These are phyloP conservation scores for Schrenkiella parvula DNA, from an alignment of 345 rosid genomes.

Conservation along the genomic window DNA sequence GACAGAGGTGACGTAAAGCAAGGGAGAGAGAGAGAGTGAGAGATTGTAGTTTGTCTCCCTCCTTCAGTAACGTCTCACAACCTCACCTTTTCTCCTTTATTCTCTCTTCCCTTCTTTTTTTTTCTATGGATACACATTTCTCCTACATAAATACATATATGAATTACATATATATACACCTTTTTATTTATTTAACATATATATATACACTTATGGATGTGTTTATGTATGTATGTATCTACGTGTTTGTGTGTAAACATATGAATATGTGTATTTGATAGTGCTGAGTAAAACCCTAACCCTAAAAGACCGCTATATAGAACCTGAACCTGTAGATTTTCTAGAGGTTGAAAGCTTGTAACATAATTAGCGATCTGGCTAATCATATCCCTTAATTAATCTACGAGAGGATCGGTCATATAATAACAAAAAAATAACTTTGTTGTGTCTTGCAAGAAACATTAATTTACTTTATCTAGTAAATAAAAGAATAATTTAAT, in stretches of 20 bases:
- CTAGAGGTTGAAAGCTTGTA: not conserved
- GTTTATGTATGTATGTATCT: not conserved
- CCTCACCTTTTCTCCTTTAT: constrained; percentile 36
- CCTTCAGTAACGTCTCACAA: constrained; percentile 35
- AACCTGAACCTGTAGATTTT: not conserved
- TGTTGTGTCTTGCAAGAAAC: not conserved
- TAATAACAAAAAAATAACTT: too few species aligned
- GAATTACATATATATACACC: not conserved
- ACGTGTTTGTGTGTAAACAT: constrained; percentile 3
- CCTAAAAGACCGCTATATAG: constrained; percentile 2
- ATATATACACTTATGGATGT: too few species aligned
- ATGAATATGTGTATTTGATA: not conserved
- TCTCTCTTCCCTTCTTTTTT: constrained; percentile 18
- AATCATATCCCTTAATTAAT: not conserved
- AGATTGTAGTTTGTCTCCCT: constrained; percentile 36
- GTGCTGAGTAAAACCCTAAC: constrained; percentile 22
- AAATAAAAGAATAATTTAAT: not conserved
- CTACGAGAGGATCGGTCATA: not conserved
- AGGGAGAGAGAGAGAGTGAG: constrained; percentile 25
- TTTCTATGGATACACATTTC: constrained; percentile 6
- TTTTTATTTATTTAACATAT: not conserved
- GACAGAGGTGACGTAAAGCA: constrained; percentile 42
- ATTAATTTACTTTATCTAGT: not conserved
- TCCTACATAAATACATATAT: not conserved
- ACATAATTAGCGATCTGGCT: not conserved